Base-by-base conservation (phyloP, 2,329 filamentous ascomycete genomes). In the Didymella pinodella region DNA sequence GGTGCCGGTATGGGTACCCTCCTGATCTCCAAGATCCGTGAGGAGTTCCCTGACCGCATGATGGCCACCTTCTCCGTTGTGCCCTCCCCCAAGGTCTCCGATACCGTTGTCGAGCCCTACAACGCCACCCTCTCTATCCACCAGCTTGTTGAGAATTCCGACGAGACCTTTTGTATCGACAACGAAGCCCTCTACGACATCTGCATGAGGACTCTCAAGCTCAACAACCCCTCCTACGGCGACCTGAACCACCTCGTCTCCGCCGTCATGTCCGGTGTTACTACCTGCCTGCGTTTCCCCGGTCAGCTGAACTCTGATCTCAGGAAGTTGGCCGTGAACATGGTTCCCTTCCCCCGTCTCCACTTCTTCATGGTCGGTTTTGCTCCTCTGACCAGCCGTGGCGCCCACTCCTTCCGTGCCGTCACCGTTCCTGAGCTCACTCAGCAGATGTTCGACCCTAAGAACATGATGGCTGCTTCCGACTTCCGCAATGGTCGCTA, bases 331-430 rank as follows among this genome's bases (percentile, higher is more conserved):
- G 95, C 95, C 72, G 95, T 99, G 83, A 99, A 99, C 92, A 99
- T 99, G 88, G 95, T 99, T 83, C 95, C 95, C 65, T 99, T 99
- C 91, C 95, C 95, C 72, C 95, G 95, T 93, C 92, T 99, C 66
- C 95, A 99, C 85, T 99, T 99, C 90, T 99, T 99, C 90, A 99
- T 99, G 95, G 95, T 99, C 80, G 95, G 95, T 81, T 99, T 99
- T 81, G 94, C 95, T 82, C 95, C 95, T 79, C 88, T 99, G 77
- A 99, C 95, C 81, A 96, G 92, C 83, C 90, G 90, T 81, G 89
- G 89, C 75, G 90, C 94, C 70, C 83, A 96, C 87, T 92, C 91
- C 73, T 99, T 98, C 94, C 95, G 95, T 79, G 94, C 95, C 70
- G 91, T 98, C 81, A 93, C 90, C 77, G 95, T 99, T 64, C 94